Percentiles rank a stretch among this genome's conserved stretches.
These are phyloP conservation scores for Melaleuca alternifolia DNA, from an alignment of 345 rosid genomes.

Conservation along the genomic window DNA sequence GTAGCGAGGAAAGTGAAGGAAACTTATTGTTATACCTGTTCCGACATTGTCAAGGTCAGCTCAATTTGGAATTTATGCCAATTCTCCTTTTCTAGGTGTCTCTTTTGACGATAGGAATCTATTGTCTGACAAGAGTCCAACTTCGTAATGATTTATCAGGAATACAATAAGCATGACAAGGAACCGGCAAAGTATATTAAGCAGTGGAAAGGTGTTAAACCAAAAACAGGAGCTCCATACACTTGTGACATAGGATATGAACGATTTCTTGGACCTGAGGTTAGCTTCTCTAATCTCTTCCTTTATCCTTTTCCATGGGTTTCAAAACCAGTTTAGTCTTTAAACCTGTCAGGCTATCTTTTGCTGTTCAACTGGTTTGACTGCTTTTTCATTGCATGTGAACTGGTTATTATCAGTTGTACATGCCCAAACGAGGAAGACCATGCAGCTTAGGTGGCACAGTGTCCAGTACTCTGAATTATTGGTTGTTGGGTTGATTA, in stretches of 20 bases:
- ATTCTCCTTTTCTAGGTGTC: background rate
- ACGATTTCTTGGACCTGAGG: conserved; percentile 98
- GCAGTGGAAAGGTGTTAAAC: conserved; percentile 91
- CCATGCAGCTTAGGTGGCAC: background rate
- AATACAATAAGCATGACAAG: conserved; percentile 93
- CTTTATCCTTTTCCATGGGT: background rate
- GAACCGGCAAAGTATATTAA: conserved; percentile 84
- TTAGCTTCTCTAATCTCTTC: conserved; percentile 18
- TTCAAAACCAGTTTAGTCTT: background rate
- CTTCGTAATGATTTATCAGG: conserved; percentile 34
- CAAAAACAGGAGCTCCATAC: conserved; percentile 96
- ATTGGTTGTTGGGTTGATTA: background rate
- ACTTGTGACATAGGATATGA: conserved; percentile 95
- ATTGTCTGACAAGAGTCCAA: background rate
- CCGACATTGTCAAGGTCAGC: conserved; percentile 91
- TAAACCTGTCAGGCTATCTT: background rate
- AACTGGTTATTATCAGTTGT: background rate
- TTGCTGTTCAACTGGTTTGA: background rate
- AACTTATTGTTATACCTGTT: conserved; percentile 78
- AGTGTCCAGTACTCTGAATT: background rate
- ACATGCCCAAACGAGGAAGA: background rate
- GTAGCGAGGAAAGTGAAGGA: conserved; percentile 96
- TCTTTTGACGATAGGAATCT: background rate
- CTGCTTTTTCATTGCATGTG: background rate
- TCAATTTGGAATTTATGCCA: background rate